phyloP scores from a whole-genome alignment of 805 yeast species.

The Saccharomycopsis amapae region DNA sequence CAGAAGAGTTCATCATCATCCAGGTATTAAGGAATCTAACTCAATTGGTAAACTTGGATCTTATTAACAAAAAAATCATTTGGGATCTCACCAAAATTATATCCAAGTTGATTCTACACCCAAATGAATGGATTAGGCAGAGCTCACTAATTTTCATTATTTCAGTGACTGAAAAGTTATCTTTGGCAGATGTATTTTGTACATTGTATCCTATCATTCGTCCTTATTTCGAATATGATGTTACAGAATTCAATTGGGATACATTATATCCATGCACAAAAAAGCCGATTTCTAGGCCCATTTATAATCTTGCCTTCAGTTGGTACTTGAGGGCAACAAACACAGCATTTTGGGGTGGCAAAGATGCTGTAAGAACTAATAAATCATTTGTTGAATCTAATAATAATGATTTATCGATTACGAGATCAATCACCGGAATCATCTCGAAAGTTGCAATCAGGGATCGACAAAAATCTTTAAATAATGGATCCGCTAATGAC shows the following conservation, averaged over 20 bases:
- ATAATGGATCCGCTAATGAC: not conserved
- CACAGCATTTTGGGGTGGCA: conserved; percentile 10
- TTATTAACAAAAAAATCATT: conserved; percentile 42
- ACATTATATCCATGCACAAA: conserved; percentile 60
- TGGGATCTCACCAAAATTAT: conserved; percentile 50
- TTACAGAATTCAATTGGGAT: conserved; percentile 59
- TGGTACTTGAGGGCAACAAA: conserved; percentile 53
- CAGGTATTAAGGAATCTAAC: conserved; percentile 56
- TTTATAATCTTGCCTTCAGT: conserved; percentile 52
- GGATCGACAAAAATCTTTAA: not conserved
- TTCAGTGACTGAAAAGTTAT: conserved; percentile 52
- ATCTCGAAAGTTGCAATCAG: conserved; percentile 10
- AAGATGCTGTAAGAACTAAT: not conserved
- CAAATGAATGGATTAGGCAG: conserved; percentile 80
- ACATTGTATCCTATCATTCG: conserved; percentile 74
- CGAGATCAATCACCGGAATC: conserved; percentile 14
- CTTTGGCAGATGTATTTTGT: conserved; percentile 77
- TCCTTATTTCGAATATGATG: conserved; percentile 71
- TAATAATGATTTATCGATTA: not conserved
- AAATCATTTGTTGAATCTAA: not conserved
- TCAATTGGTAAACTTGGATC: conserved; percentile 49
- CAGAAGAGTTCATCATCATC: conserved; percentile 74
- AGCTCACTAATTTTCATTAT: conserved; percentile 55
- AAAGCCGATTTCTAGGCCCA: conserved; percentile 57
- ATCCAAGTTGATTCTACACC: conserved; percentile 65